Base-by-base conservation (phyloP, 768 basidiomycete genomes). In the Xerocomus brunneocitrinus region DNA sequence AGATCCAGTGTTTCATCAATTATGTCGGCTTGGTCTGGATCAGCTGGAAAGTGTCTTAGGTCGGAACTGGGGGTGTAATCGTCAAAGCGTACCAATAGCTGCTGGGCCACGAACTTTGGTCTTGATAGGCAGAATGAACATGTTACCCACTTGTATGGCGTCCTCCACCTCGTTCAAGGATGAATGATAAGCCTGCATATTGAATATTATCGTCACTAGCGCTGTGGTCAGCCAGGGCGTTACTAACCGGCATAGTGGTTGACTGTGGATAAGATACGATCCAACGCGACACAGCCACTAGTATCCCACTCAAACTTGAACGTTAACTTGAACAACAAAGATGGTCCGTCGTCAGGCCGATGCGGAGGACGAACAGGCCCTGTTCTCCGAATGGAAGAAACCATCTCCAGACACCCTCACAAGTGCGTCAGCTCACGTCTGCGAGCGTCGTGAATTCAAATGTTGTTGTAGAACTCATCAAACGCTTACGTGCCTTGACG, bases 1-100 rank as follows among this genome's bases (percentile, higher is more conserved):
- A 98, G 84, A 73, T 95, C 91, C 43, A 99, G 77, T 2, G 93
- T 87, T 73, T 99, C 97, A 72, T 98, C 95, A 59, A 98, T 81
- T 62, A 98, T 93, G 71, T 99, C 97, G 27, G 83, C 80, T 55
- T 84, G 74, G 8, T 82, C 79, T 2, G 83, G 78, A 68, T 95
- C 91, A 52, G 87, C 95, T 95, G 67, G 28, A 53, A 50, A 55
- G 34, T 31, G 54, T 39, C 44, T 61, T 35, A 54, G 49, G 54
- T 55, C 49, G 54, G 54, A 38, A 49, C 43, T 58, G 50, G 46
- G 13, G 38, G 27, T 5, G 9, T 48, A 54, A 53, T 47, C 40
- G 25, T 52, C 22, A 42, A 30, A 32, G 67, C 76, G 49, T 59
- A 90, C 89, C 85, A 58, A 82, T 71, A 12, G 91, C 89, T 34